Percentiles rank a stretch among this genome's conserved stretches.
Conservation (phyloP, 768 basidiomycete genomes). For the Megacollybia marginata region DNA sequence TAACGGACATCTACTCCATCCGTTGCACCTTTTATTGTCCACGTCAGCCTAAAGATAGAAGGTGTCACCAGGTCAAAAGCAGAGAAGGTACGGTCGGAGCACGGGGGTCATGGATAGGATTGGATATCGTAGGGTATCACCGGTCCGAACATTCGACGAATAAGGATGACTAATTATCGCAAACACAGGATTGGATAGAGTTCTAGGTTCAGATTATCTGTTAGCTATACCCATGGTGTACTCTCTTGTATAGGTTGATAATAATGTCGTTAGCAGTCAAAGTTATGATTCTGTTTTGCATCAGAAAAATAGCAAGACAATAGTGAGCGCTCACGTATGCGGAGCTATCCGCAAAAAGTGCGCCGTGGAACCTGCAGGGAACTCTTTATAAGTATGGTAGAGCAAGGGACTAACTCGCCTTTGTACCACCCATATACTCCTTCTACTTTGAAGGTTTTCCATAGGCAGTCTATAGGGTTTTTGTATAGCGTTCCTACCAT, state of each 20-base stretch:
- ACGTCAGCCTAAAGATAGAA: too few species aligned
- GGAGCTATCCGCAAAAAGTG: conserved; percentile 91
- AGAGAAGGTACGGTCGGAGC: too few species aligned
- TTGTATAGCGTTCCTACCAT: conserved; percentile 74
- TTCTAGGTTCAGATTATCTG: too few species aligned
- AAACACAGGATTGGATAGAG: too few species aligned
- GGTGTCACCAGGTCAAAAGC: too few species aligned
- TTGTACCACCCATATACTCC: conserved; percentile 96
- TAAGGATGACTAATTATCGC: too few species aligned
- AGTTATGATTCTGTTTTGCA: conserved; percentile 65
- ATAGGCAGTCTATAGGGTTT: conserved; percentile 92
- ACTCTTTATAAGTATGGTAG: conserved; percentile 3
- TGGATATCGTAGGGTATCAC: too few species aligned
- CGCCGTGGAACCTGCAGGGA: conserved; percentile 73
- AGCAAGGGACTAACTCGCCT: conserved; percentile 33
- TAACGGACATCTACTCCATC: too few species aligned
- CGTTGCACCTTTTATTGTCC: too few species aligned
- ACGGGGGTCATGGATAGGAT: too few species aligned
- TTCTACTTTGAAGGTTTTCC: conserved; percentile 90
- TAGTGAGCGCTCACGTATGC: conserved; percentile 57
- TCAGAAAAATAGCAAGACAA: neutral
- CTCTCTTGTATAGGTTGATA: conserved; percentile 55
- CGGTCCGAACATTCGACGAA: too few species aligned
- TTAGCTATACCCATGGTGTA: conserved; percentile 19
- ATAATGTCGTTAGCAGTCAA: conserved; percentile 84